phyloP scores from a whole-genome alignment of 2,329 filamentous ascomycete genomes.

The Akanthomyces lecanii region DNA sequence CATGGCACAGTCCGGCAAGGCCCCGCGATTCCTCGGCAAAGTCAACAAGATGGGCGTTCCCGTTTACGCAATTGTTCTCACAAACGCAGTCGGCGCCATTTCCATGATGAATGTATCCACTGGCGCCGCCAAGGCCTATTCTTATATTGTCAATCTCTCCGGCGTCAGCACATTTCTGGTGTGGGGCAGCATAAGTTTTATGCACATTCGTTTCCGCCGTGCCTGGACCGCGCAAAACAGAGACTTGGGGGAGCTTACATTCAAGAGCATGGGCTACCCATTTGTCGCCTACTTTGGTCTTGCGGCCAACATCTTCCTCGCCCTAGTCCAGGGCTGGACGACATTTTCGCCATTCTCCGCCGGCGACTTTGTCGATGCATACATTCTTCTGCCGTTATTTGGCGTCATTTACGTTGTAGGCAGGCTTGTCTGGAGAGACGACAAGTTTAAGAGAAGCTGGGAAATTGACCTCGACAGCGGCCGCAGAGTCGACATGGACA shows the following conservation, averaged over 20 bases:
- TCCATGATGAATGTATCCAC: constrained; percentile 72
- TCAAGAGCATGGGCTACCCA: constrained; percentile 50
- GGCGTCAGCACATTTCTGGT: constrained; percentile 69
- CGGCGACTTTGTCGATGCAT: constrained; percentile 59
- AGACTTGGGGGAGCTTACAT: constrained; percentile 50
- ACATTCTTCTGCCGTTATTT: constrained; percentile 58
- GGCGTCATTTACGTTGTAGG: constrained; percentile 52
- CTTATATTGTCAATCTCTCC: constrained; percentile 65
- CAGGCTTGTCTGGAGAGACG: constrained; percentile 50
- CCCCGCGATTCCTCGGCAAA: constrained; percentile 63
- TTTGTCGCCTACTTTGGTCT: constrained; percentile 58
- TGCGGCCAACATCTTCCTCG: constrained; percentile 53
- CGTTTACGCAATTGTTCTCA: constrained; percentile 59
- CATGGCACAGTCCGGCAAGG: constrained; percentile 70
- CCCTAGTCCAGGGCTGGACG: constrained; percentile 59
- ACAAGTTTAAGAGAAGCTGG: constrained; percentile 43
- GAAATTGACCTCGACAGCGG: constrained; percentile 57
- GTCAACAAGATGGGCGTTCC: constrained; percentile 62
- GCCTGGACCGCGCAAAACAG: constrained; percentile 59
- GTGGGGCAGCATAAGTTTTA: constrained; percentile 66
- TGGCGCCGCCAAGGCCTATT: constrained; percentile 60
- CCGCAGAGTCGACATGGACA: constrained; percentile 51
- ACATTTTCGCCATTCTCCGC: constrained; percentile 54
- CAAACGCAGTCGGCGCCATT: constrained; percentile 66
- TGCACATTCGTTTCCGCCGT: constrained; percentile 66